A percentile compares a stretch with the other conserved stretches of the same genome.
These are phyloP conservation scores for Monilinia polystroma DNA, from an alignment of 2,329 filamentous ascomycete genomes.

Conservation along the genomic window DNA sequence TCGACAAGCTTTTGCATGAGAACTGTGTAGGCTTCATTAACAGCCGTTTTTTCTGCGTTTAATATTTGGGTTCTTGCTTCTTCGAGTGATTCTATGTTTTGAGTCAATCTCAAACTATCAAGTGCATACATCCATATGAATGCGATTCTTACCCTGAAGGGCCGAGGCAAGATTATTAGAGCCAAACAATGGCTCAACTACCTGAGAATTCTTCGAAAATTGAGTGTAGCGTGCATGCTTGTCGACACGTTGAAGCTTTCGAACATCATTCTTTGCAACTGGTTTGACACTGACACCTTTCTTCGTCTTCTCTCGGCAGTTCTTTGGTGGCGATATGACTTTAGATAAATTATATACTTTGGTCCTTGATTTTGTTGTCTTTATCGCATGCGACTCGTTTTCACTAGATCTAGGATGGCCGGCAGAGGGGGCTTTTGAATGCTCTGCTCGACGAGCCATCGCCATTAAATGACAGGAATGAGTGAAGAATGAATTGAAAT, in stretches of 20 bases:
- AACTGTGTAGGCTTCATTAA: constrained; percentile 26
- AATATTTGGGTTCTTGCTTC: constrained; percentile 27
- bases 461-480: background rate
- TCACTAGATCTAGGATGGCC: background rate
- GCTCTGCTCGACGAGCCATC: constrained; percentile 9
- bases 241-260: background rate
- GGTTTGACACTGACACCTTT: constrained; percentile 10
- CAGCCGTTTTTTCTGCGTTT: constrained; percentile 22
- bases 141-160: background rate
- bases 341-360: constrained; percentile 4
- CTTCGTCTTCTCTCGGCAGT: constrained; percentile 1
- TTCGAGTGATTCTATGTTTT: constrained; percentile 30
- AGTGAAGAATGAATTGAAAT: background rate
- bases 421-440: background rate
- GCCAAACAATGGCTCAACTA: background rate
- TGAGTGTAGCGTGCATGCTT: background rate
- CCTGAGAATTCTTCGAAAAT: background rate
- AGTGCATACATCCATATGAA: too few species aligned
- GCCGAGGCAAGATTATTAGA: background rate
- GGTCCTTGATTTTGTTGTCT: background rate
- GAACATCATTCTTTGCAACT: constrained; percentile 2
- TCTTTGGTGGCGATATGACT: background rate
- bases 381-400: background rate
- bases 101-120: background rate
- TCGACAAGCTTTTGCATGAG: constrained; percentile 25